phyloP scores from a whole-genome alignment of 2,329 filamentous ascomycete genomes.

The Gremmenia infestans region DNA sequence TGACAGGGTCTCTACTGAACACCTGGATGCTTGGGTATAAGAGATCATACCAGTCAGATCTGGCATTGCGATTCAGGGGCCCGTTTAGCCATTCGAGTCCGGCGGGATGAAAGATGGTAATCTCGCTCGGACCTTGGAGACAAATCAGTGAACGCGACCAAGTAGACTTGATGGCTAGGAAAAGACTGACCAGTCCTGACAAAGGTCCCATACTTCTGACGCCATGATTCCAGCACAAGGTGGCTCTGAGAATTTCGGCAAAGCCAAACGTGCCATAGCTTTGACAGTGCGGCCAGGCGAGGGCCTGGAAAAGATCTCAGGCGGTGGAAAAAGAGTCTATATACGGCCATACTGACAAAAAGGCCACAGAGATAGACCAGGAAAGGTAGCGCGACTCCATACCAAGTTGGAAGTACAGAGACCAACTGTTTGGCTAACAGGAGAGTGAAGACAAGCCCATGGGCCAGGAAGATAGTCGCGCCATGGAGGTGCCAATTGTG shows the following conservation, averaged over 20 bases:
- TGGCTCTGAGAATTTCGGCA: neutral
- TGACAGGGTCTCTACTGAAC: neutral
- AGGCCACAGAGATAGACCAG: neutral
- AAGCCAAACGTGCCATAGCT: neutral
- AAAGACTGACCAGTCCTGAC: neutral
- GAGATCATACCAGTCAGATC: neutral
- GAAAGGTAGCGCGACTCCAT: neutral
- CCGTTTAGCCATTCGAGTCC: neutral
- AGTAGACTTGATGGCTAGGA: neutral
- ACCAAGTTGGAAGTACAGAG: neutral
- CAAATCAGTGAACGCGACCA: neutral
- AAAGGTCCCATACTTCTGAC: neutral
- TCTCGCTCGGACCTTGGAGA: neutral
- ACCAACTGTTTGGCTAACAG: neutral
- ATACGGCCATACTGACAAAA: neutral
- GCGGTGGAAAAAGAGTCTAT: neutral
- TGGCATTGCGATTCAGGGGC: neutral
- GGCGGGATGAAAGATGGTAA: neutral
- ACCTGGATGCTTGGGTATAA: neutral
- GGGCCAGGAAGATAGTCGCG: neutral
- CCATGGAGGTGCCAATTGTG: slow-evolving; percentile 1
- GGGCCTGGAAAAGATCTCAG: neutral
- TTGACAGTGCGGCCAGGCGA: neutral
- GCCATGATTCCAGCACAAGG: neutral
- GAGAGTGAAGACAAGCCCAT: neutral